Evolutionary conservation across 345 rosid species (phyloP).

Genomic region (Ceriops decandra): DNA sequence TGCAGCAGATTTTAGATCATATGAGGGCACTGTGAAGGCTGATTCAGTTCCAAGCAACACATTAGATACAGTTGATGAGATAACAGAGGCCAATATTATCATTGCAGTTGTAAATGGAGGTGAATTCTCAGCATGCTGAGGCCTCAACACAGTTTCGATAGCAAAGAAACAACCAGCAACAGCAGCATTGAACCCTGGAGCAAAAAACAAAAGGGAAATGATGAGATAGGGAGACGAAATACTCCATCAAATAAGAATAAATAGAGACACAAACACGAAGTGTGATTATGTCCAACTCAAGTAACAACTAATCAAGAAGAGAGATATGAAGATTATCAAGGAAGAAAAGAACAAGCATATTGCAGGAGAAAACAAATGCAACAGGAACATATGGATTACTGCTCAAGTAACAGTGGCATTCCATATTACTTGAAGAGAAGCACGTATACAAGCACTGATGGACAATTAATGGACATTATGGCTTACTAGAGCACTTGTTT

Average conservation of each 20-base stretch:
- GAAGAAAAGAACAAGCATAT: neutral
- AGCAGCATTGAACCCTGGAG: constrained; percentile 93
- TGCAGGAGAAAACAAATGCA: too few relatives aligned
- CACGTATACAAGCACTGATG: too few relatives aligned
- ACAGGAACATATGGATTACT: too few relatives aligned
- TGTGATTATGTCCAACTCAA: neutral
- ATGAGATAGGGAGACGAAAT: neutral
- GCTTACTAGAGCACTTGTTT: too few relatives aligned
- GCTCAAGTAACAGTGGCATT: neutral
- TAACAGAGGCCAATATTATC: constrained; percentile 92
- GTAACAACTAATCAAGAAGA: neutral
- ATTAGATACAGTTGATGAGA: constrained; percentile 94
- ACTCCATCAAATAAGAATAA: neutral
- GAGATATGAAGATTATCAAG: too few relatives aligned
- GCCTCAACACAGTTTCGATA: constrained; percentile 90
- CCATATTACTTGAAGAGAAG: neutral
- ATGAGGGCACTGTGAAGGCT: constrained; percentile 86
- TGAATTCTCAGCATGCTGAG: constrained; percentile 87
- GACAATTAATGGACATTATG: too few relatives aligned
- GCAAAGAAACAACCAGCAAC: constrained; percentile 99
- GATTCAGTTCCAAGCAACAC: constrained; percentile 83
- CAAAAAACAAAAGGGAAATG: neutral
- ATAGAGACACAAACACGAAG: neutral
- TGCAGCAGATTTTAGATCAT: constrained; percentile 97
- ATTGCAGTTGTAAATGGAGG: constrained; percentile 98